These are phyloP conservation scores for Aristolochia fimbriata DNA, from an alignment of 164 flowering plant species.

Conservation along the genomic window DNA sequence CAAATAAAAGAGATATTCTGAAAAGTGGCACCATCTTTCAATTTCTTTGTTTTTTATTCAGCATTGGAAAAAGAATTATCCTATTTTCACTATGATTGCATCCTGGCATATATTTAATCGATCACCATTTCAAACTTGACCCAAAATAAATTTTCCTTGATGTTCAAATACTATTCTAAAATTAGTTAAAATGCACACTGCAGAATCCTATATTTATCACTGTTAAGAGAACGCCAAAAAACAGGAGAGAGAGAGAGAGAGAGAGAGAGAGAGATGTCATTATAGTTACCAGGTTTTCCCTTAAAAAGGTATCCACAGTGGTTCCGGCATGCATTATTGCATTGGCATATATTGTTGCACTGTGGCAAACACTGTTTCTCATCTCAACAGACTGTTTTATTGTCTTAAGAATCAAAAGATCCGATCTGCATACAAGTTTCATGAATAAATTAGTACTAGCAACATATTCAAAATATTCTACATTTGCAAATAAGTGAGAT, in stretches of 20 bases:
- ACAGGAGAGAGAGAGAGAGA: neutral
- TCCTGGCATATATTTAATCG: too few relatives aligned
- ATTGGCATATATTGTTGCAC: constrained; percentile 93
- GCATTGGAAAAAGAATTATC: too few relatives aligned
- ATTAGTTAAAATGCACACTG: too few relatives aligned
- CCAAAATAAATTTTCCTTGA: too few relatives aligned
- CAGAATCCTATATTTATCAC: too few relatives aligned
- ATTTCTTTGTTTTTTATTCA: too few relatives aligned
- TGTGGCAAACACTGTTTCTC: constrained; percentile 94
- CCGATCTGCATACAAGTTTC: constrained; percentile 39
- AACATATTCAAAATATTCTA: too few relatives aligned
- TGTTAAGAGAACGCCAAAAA: neutral
- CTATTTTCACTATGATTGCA: too few relatives aligned
- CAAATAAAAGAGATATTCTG: too few relatives aligned
- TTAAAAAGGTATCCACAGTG: constrained; percentile 84
- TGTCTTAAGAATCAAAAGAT: constrained; percentile 77
- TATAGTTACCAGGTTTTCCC: constrained; percentile 69
- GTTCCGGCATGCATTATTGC: constrained; percentile 99
- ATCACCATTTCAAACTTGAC: too few relatives aligned
- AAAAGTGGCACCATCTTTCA: too few relatives aligned
- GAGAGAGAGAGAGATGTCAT: constrained; percentile 4
- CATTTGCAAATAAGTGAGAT: neutral
- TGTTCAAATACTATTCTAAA: too few relatives aligned
- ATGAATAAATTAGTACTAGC: neutral
- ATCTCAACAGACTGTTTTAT: constrained; percentile 94